Percentiles rank a stretch among this genome's conserved stretches.
phyloP scores from a whole-genome alignment of 1,284 basidiomycete species.

The Cutaneotrichosporon sp. region DNA sequence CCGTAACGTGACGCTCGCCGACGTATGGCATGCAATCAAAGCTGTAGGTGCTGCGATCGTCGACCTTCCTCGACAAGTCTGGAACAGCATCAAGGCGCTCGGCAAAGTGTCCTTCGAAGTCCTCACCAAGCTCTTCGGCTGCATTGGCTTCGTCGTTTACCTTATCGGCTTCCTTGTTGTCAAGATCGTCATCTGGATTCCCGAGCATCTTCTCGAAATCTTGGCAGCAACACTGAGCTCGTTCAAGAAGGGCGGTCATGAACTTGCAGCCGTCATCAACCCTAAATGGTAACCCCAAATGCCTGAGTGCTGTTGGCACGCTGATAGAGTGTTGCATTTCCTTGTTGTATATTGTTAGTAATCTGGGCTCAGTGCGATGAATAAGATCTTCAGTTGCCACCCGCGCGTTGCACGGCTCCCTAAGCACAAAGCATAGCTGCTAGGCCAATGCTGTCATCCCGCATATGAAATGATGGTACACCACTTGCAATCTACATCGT shows the following conservation, averaged over 20 bases:
- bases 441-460: conserved; percentile 21
- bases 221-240: not conserved
- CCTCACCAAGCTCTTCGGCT: not conserved
- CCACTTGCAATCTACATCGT: conserved; percentile 4
- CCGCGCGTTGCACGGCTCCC: no score
- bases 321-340: not conserved
- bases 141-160: not conserved
- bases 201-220: not conserved
- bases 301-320: not conserved
- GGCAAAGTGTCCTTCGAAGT: not conserved
- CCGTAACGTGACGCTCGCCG: not conserved
- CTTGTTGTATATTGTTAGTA: not conserved
- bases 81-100: not conserved
- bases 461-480: conserved; percentile 17
- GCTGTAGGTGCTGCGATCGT: not conserved
- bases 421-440: not conserved
- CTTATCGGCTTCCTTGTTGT: not conserved
- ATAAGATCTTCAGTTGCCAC: no score
- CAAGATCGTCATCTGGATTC: not conserved
- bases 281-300: conserved; percentile 2
- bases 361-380: no score
- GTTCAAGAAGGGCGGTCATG: not conserved
- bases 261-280: conserved; percentile 4
- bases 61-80: not conserved
- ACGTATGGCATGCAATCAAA: not conserved